Evolutionary conservation across 1,284 basidiomycete genomes (phyloP), one percentile per base, ranked within the genome.

Genomic region (Cutaneotrichosporon dermatis): DNA sequence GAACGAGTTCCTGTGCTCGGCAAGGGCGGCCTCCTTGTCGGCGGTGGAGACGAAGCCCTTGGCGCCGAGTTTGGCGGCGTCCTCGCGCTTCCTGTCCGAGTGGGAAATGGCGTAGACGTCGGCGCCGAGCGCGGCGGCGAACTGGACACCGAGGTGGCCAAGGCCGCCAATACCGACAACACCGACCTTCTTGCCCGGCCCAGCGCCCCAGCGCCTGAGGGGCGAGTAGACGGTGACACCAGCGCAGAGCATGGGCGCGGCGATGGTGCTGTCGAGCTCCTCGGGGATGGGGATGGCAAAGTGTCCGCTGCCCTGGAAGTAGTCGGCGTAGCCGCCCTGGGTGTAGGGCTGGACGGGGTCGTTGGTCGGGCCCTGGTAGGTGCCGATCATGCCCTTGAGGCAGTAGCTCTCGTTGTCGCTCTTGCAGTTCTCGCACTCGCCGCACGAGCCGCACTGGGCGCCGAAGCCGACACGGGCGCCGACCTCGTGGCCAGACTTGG

Each of bases 261-360:
- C 85, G 58, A 83, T 72, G 59, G 83, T 81, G 7, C 82, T 80
- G 48, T 81, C 76, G 54, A 89, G 76, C 7, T 68, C 79, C 7
- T 87, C 82, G 1, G 88, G 87, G 54, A 90, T 83, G 13, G 81
- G 81, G 74, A 88, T 86, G 42, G 86, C 86, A 71, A 85, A 89
- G 65, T 81, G 83, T 63, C 87, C 81, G 59, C 87, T 83, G 1
- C 83, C 85, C 80, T 66, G 57, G 50, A 67, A 68, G 58, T 70
- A 70, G 64, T 70, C 64, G 52, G 66, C 61, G 57, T 62, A 65
- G 4, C 63, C 63, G 34, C 64, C 63, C 58, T 65, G 66, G 48
- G 56, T 63, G 53, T 51, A 65, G 13, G 64, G 64, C 62, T 65
- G 64, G 3, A 53, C 45, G 11, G 37, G 11, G 54, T 61, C 59